Evolutionary conservation across 202 grass and related monocot species (phyloP).

Genomic region (Zoysia matrella): DNA sequence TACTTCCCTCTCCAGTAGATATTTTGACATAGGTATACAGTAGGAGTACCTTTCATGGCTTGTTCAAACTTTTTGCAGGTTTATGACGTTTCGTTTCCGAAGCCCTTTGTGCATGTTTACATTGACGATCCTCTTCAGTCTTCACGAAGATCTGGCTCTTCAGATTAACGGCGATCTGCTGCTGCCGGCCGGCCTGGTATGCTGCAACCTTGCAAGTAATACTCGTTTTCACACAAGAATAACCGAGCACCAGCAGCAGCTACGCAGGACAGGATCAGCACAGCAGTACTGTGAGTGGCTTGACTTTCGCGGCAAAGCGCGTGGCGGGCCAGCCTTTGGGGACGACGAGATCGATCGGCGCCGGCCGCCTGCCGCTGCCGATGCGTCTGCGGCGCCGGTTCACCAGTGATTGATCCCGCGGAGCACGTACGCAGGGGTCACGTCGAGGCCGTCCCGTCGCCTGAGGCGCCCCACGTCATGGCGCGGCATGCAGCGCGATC

Average conservation of each 20-base stretch:
- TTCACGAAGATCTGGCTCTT: not conserved
- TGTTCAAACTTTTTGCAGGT: too few relatives aligned
- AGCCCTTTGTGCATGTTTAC: too few relatives aligned
- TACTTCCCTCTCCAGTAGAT: too few relatives aligned
- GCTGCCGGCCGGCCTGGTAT: not conserved
- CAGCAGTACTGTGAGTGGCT: not conserved
- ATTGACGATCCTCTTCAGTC: too few relatives aligned
- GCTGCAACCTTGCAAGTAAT: not conserved
- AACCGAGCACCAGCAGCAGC: not conserved
- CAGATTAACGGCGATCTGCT: not conserved
- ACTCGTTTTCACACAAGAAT: not conserved
- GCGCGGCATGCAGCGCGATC: too few relatives aligned
- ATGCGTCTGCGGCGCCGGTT: not conserved
- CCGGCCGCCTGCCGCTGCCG: too few relatives aligned
- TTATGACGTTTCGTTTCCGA: too few relatives aligned
- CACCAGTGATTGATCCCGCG: not conserved
- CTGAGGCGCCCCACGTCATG: too few relatives aligned
- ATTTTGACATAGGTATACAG: too few relatives aligned
- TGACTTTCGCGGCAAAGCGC: conserved; percentile 31
- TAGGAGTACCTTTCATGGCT: too few relatives aligned
- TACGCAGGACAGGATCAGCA: not conserved
- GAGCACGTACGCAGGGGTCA: not conserved
- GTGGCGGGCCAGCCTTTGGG: not conserved
- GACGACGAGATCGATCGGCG: not conserved
- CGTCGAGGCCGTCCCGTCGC: too few relatives aligned